Percentiles rank a stretch among this genome's conserved stretches.
These are phyloP conservation scores for Huiozyma naganishii DNA, from an alignment of 805 yeast genomes.

Conservation along the genomic window DNA sequence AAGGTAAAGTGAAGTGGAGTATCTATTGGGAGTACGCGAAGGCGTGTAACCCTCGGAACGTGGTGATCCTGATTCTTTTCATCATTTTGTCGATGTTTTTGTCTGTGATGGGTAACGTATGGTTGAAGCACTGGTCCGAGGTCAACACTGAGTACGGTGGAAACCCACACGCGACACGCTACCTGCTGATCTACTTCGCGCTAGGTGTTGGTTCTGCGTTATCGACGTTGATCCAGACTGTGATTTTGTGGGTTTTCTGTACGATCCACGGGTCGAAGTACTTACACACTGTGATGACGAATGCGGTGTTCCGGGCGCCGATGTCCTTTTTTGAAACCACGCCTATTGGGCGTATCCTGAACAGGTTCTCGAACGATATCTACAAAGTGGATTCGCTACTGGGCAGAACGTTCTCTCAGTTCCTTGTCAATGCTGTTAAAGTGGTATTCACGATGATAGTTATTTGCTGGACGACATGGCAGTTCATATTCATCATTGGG, in stretches of 20 bases:
- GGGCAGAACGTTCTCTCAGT: constrained; percentile 61
- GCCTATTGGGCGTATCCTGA: constrained; percentile 84
- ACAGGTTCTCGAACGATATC: constrained; percentile 85
- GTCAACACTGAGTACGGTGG: constrained; percentile 56
- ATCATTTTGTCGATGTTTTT: constrained; percentile 49
- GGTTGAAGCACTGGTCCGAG: constrained; percentile 98
- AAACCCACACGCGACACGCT: constrained; percentile 64
- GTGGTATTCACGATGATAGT: constrained; percentile 71
- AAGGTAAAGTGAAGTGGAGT: constrained; percentile 86
- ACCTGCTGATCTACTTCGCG: constrained; percentile 62
- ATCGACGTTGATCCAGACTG: constrained; percentile 51
- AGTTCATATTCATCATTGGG: constrained; percentile 55
- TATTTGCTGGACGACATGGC: constrained; percentile 82
- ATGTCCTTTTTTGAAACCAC: constrained; percentile 95
- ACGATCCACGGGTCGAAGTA: constrained; percentile 71
- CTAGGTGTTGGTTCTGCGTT: constrained; percentile 62
- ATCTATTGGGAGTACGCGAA: constrained; percentile 75
- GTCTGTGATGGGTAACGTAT: constrained; percentile 64
- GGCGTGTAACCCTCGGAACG: constrained; percentile 71
- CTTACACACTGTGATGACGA: constrained; percentile 68
- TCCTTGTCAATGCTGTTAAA: constrained; percentile 48
- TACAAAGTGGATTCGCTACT: constrained; percentile 76
- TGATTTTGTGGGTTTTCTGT: constrained; percentile 69
- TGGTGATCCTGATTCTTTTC: constrained; percentile 43
- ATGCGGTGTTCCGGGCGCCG: constrained; percentile 71